Percentiles rank a stretch among this genome's conserved stretches.
Evolutionary conservation across 169 alveolate species (phyloP).

Genomic region (Eimeria acervulina): DNA sequence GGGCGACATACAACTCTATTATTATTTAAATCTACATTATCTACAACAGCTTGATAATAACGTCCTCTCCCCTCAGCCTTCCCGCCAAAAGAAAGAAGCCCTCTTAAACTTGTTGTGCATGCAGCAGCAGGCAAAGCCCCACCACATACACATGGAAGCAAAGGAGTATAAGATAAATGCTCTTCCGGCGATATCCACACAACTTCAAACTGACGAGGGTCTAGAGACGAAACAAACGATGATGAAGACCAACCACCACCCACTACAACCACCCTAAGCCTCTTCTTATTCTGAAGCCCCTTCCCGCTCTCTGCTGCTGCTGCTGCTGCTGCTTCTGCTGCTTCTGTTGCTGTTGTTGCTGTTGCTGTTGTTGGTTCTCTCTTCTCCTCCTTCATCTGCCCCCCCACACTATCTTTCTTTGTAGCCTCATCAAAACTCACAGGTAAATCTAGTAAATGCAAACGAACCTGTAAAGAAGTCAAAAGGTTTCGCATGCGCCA

Average conservation of each 20-base stretch:
- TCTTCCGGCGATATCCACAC: constrained; percentile 78
- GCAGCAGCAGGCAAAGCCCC: constrained; percentile 78
- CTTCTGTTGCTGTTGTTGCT: no score
- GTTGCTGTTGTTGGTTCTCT: background rate
- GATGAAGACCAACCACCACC: constrained; percentile 83
- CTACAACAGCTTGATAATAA: constrained; percentile 64
- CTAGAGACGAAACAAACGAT: constrained; percentile 69
- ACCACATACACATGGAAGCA: constrained; percentile 75
- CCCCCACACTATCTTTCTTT: no score
- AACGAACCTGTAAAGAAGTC: background rate
- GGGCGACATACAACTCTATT: constrained; percentile 37
- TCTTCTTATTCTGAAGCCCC: no score
- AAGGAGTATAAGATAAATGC: constrained; percentile 82
- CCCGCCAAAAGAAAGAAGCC: constrained; percentile 53
- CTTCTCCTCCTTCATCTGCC: background rate
- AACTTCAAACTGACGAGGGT: constrained; percentile 77
- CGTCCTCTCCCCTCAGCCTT: background rate
- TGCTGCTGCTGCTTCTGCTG: no score
- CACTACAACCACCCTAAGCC: constrained; percentile 72
- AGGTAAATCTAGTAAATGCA: background rate
- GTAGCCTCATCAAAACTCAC: no score
- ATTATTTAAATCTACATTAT: background rate
- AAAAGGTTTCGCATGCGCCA: background rate
- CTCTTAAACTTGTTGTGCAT: constrained; percentile 62
- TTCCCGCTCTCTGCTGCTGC: no score